These are phyloP conservation scores for Cercospora citrullina DNA, from an alignment of 2,329 filamentous ascomycete species.

Conservation along the genomic window DNA sequence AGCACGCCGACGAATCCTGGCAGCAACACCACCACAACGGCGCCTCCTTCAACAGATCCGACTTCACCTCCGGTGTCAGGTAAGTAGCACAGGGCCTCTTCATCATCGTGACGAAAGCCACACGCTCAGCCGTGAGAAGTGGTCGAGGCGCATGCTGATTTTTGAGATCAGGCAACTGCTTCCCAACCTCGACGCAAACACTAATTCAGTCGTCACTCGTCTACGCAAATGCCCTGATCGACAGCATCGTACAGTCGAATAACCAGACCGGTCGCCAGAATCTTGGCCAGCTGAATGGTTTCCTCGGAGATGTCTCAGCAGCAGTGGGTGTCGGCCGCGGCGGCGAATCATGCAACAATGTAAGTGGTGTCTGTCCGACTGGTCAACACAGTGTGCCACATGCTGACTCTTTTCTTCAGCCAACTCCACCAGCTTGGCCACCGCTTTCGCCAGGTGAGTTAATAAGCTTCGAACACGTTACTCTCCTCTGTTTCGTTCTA, in stretches of 20 bases:
- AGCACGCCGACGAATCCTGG: not conserved
- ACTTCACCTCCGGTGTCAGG: not conserved
- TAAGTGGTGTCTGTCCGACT: not conserved
- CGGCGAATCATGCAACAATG: constrained; percentile 17
- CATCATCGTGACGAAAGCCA: no score
- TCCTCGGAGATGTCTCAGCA: constrained; percentile 17
- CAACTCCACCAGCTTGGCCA: constrained; percentile 13
- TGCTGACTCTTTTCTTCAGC: not conserved
- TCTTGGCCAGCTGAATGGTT: constrained; percentile 21
- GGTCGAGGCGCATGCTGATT: not conserved
- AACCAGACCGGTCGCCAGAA: constrained; percentile 17
- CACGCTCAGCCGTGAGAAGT: no score
- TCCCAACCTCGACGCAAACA: constrained; percentile 14
- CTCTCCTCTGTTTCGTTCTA: not conserved
- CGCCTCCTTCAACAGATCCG: not conserved
- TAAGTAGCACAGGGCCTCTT: not conserved
- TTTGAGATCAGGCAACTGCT: constrained; percentile 1
- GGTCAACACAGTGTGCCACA: not conserved
- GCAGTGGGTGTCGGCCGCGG: constrained; percentile 10
- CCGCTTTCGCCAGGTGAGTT: constrained; percentile 12
- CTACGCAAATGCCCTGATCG: constrained; percentile 19
- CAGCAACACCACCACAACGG: constrained; percentile 7
- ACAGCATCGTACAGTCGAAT: constrained; percentile 18
- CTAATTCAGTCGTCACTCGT: constrained; percentile 18
- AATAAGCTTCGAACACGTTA: not conserved